phyloP scores from a whole-genome alignment of 2,329 filamentous ascomycete genomes.

The Paecilomyces formosus region DNA sequence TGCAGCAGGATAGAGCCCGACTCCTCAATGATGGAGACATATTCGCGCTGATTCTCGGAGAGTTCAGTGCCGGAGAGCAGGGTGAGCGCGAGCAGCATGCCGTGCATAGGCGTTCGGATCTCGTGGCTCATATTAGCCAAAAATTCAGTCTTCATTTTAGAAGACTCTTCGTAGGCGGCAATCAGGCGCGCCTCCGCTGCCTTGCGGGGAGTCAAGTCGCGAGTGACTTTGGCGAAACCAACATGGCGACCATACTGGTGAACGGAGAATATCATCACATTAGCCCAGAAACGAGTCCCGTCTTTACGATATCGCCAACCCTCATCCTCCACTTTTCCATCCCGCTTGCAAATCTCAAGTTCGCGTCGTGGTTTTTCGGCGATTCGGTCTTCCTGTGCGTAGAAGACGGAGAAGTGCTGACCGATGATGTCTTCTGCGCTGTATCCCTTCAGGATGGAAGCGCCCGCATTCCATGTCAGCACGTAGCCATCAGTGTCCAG shows the following conservation, averaged over 20 bases:
- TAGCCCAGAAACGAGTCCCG: conserved; percentile 54
- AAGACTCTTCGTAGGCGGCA: conserved; percentile 54
- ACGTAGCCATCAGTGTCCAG: conserved; percentile 50
- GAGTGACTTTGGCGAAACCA: conserved; percentile 53
- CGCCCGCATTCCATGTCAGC: conserved; percentile 52
- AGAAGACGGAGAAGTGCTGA: conserved; percentile 52
- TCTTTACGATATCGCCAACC: conserved; percentile 54
- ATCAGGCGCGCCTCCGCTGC: conserved; percentile 50
- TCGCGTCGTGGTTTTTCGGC: conserved; percentile 46
- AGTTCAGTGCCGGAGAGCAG: conserved; percentile 50
- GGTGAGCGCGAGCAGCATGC: conserved; percentile 52
- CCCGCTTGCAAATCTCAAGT: conserved; percentile 45
- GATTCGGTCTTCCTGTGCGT: conserved; percentile 44
- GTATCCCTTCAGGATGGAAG: conserved; percentile 51
- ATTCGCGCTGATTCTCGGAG: conserved; percentile 49
- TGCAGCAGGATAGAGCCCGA: conserved; percentile 52
- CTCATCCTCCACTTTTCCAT: conserved; percentile 52
- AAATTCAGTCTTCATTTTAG: conserved; percentile 56
- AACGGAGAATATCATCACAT: conserved; percentile 52
- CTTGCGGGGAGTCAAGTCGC: conserved; percentile 51
- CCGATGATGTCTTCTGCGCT: conserved; percentile 48
- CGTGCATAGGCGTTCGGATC: conserved; percentile 59
- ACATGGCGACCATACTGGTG: conserved; percentile 47
- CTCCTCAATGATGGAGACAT: conserved; percentile 51
- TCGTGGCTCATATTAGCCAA: conserved; percentile 59